Percentiles rank a stretch among this genome's conserved stretches.
Conservation (phyloP, 1,284 basidiomycete genomes). For the Cystobasidiaceae sp. region DNA sequence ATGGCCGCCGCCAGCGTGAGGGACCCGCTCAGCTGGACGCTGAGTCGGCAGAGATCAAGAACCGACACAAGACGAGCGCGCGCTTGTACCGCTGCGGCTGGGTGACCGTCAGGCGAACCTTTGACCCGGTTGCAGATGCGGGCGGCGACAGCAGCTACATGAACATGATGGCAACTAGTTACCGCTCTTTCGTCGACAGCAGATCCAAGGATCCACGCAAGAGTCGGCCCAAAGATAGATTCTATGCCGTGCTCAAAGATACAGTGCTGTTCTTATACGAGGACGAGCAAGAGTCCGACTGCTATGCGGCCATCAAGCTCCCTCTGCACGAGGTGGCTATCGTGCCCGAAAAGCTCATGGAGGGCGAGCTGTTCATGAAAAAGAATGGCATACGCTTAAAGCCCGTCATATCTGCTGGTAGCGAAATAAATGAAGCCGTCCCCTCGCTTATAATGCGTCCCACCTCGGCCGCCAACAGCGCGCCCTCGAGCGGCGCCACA, state of each 20-base stretch:
- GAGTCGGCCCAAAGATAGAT: conserved; percentile 76
- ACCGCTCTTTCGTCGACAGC: conserved; percentile 46
- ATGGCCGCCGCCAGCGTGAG: neutral
- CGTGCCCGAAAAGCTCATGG: conserved; percentile 60
- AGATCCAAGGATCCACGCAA: conserved; percentile 61
- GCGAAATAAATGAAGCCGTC: conserved; percentile 46
- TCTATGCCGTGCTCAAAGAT: conserved; percentile 81
- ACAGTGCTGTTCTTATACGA: conserved; percentile 85
- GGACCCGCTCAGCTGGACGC: conserved; percentile 12
- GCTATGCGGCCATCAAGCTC: conserved; percentile 75
- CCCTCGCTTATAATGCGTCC: conserved; percentile 14
- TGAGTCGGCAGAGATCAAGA: neutral
- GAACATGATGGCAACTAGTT: conserved; percentile 42
- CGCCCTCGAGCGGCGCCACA: neutral
- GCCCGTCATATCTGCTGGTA: conserved; percentile 54
- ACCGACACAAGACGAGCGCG: conserved; percentile 36
- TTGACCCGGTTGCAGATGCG: conserved; percentile 61
- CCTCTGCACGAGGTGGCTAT: conserved; percentile 64
- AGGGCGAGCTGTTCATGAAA: conserved; percentile 82
- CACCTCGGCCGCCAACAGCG: neutral
- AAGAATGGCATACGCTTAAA: conserved; percentile 76
- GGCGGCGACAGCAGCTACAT: conserved; percentile 40
- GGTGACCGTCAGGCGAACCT: conserved; percentile 77
- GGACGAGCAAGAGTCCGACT: conserved; percentile 78
- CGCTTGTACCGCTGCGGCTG: conserved; percentile 69